Percentiles rank a stretch among this genome's conserved stretches.
Evolutionary conservation across 768 basidiomycete genomes (phyloP).

Genomic region (Tricholoma hemisulphureum): DNA sequence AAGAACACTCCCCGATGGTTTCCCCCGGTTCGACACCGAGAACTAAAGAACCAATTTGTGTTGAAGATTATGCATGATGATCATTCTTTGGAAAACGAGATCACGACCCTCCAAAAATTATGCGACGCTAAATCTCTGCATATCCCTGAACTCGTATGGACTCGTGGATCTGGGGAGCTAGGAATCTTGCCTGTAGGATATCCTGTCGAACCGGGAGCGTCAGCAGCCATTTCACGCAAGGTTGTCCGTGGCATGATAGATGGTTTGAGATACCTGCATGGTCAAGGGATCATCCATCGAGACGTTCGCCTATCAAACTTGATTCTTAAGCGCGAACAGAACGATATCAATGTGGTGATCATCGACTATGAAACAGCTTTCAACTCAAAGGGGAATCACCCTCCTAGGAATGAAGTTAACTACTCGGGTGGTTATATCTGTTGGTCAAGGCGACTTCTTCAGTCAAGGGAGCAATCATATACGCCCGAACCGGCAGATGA

Average conservation of each 20-base stretch:
- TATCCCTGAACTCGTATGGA: neutral
- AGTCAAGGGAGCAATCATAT: no score
- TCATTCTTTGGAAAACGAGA: no score
- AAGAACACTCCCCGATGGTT: neutral
- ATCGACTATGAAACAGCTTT: no score
- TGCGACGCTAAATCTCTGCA: neutral
- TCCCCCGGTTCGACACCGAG: neutral
- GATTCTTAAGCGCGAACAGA: no score
- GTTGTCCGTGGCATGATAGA: neutral
- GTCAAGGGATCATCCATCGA: slow-evolving; percentile 1
- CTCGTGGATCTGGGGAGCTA: neutral
- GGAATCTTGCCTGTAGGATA: neutral
- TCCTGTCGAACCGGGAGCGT: neutral
- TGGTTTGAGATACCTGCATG: neutral
- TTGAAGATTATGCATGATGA: neutral
- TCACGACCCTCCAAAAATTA: no score
- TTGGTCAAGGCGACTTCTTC: no score
- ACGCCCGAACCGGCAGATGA: no score
- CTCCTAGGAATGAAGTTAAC: no score
- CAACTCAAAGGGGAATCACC: no score
- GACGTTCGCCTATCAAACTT: neutral
- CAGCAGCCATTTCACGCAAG: neutral
- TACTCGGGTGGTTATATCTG: no score
- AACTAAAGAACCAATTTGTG: neutral
- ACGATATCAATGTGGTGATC: no score